A percentile compares a stretch with the other conserved stretches of the same genome.
phyloP scores from a whole-genome alignment of 768 basidiomycete species.

The Phanerodontia chrysosporium region DNA sequence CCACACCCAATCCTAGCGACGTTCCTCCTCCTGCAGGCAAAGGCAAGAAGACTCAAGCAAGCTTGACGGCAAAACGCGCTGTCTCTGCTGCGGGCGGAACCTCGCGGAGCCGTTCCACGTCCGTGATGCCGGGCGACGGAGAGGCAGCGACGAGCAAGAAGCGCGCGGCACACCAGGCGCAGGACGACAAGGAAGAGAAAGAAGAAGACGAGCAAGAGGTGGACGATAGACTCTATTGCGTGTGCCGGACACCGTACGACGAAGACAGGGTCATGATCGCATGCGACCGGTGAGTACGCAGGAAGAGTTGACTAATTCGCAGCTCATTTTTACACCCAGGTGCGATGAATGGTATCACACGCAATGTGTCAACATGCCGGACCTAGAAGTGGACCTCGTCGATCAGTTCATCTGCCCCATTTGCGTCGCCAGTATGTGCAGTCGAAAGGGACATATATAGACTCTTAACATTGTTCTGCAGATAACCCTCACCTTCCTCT shows the following conservation, averaged over 20 bases:
- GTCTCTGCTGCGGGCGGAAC: constrained; percentile 21
- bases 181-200: constrained; percentile 21
- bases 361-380: constrained; percentile 76
- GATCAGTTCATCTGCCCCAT: constrained; percentile 89
- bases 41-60: constrained; percentile 25
- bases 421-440: constrained; percentile 66
- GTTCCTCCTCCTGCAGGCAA: constrained; percentile 14
- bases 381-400: constrained; percentile 79
- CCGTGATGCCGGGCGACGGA: constrained; percentile 53
- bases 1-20: neutral
- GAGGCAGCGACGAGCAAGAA: constrained; percentile 44
- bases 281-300: constrained; percentile 69
- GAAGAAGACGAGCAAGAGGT: constrained; percentile 33
- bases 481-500: constrained; percentile 57
- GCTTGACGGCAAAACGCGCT: constrained; percentile 22
- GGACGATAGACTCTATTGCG: constrained; percentile 79
- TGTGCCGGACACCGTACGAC: constrained; percentile 85
- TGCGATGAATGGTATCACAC: constrained; percentile 97
- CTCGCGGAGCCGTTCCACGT: constrained; percentile 64
- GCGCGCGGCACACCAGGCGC: constrained; percentile 12
- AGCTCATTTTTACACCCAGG: constrained; percentile 32
- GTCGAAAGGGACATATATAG: no score
- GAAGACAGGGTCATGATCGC: constrained; percentile 90
- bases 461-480: constrained; percentile 11
- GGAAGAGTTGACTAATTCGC: no score